Evolutionary conservation across 78 protist genomes (phyloP).

Genomic region (Blattamonas nauphoetae): DNA sequence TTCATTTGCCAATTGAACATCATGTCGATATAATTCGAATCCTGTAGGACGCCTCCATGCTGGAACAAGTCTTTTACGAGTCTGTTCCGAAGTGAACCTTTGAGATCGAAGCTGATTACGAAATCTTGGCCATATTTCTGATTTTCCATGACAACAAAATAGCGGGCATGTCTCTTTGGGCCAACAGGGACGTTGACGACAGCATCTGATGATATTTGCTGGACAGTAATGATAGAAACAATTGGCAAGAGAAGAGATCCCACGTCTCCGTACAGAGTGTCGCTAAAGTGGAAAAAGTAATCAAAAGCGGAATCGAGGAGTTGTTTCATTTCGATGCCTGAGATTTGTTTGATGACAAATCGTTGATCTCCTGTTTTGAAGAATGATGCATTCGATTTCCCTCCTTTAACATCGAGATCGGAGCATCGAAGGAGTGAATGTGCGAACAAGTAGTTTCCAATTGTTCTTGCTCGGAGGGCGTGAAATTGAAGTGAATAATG

Average conservation of each 20-base stretch:
- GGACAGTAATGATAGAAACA: neutral
- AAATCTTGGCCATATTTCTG: neutral
- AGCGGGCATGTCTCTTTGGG: neutral
- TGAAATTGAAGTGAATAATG: neutral
- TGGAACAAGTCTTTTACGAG: neutral
- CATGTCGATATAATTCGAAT: neutral
- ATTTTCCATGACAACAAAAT: neutral
- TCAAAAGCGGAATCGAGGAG: neutral
- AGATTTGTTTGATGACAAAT: neutral
- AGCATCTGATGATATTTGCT: neutral
- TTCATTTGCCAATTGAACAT: neutral
- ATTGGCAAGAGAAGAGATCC: neutral
- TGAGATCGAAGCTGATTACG: neutral
- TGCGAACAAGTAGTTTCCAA: neutral
- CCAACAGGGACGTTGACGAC: too few species aligned
- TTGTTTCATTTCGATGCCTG: neutral
- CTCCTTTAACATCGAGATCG: neutral
- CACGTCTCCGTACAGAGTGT: neutral
- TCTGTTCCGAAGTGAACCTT: neutral
- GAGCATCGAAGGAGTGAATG: neutral
- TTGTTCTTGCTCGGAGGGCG: neutral
- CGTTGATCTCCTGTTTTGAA: neutral
- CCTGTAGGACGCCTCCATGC: neutral
- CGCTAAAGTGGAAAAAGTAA: neutral
- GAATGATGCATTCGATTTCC: neutral